Base-by-base conservation (phyloP, 139 green algal species). In the Astrephomene gubernaculifera region DNA sequence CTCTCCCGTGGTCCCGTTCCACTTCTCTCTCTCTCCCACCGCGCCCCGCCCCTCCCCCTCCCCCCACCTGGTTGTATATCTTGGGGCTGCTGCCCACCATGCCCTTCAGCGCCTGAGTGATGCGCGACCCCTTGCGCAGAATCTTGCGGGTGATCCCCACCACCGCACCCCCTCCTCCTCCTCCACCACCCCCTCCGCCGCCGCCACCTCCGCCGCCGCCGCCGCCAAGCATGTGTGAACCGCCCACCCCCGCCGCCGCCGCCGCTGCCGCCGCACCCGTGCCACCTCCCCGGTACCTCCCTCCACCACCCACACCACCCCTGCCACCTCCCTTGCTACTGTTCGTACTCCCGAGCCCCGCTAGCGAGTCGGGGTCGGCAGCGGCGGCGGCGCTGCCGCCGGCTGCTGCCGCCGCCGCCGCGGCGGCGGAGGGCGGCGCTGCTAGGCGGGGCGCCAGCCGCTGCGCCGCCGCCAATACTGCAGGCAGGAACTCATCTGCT, bases 401-500 rank as follows among this genome's bases (percentile, higher is more conserved):
- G 7, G 29, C 61, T 71, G 44, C 35, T 35, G 22, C 41, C 49
- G 19, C 21, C 24, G 61, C 2, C 39, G 82, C 41, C 41, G 44
- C 35, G 49, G 80, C 44, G 53, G 22, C 27, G n/a, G 33, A 73
- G 31, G 74, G 43, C 36, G 7, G 12, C 60, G 54, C 0, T 71
- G 54, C 71, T 19, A 29, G 2, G 41, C 38, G 44, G 65, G 24
- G 6, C 63, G 45, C 36, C 36, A 71, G 64, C 57, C 43, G 61
- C 60, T 49, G 43, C 31, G 43, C 78, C 33, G 45, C 60, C 57
- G 38, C 72, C 41, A 75, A 0, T 35, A 81, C 64, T 6, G 70
- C 72, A 12, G 85, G 81, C 61, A 94, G 63, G 82, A 90, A 92
- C 61, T 94, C 88, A 75, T 94, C 90, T 89, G 94, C 95, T 70